A percentile compares a stretch with the other conserved stretches of the same genome.
These are phyloP conservation scores for Bremia lactucae DNA, from an alignment of 352 stramenopile genomes.

Conservation along the genomic window DNA sequence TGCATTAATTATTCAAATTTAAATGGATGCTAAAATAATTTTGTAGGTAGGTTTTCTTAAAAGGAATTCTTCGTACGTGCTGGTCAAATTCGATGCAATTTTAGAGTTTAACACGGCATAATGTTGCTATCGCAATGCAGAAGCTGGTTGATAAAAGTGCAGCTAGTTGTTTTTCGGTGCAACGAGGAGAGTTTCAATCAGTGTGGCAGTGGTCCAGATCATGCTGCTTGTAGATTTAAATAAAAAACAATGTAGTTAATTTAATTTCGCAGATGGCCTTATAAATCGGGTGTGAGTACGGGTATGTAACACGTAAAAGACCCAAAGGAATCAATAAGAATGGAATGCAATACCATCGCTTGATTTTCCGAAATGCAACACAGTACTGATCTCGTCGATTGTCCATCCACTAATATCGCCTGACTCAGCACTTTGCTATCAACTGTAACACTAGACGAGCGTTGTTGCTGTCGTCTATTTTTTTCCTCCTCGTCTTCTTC, in stretches of 20 bases:
- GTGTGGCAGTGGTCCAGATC: not conserved
- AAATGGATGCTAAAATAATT: no score
- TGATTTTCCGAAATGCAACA: slow-evolving; percentile 78
- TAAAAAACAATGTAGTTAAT: no score
- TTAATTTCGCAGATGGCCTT: no score
- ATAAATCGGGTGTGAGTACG: slow-evolving; percentile 51
- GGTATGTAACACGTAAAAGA: slow-evolving; percentile 80
- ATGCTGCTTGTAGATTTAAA: not conserved
- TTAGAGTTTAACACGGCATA: slow-evolving; percentile 29
- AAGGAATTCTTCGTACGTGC: slow-evolving; percentile 48
- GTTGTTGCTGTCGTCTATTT: slow-evolving; percentile 14
- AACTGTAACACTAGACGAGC: slow-evolving; percentile 53
- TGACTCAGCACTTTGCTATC: slow-evolving; percentile 72
- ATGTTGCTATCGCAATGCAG: no score
- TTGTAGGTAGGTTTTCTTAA: no score
- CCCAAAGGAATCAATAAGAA: slow-evolving; percentile 63
- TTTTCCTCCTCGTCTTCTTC: slow-evolving; percentile 26
- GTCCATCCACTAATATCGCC: slow-evolving; percentile 60
- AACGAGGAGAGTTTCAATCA: slow-evolving; percentile 6
- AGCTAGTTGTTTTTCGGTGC: slow-evolving; percentile 38
- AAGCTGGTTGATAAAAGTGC: slow-evolving; percentile 29
- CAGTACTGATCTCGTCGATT: slow-evolving; percentile 55
- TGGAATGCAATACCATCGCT: slow-evolving; percentile 69
- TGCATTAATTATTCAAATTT: no score
- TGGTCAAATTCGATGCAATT: slow-evolving; percentile 43